Evolutionary conservation across 1,139 yeast genomes (phyloP), one percentile per base, ranked within the genome.

Genomic region (Saccharomyces hybrid): DNA sequence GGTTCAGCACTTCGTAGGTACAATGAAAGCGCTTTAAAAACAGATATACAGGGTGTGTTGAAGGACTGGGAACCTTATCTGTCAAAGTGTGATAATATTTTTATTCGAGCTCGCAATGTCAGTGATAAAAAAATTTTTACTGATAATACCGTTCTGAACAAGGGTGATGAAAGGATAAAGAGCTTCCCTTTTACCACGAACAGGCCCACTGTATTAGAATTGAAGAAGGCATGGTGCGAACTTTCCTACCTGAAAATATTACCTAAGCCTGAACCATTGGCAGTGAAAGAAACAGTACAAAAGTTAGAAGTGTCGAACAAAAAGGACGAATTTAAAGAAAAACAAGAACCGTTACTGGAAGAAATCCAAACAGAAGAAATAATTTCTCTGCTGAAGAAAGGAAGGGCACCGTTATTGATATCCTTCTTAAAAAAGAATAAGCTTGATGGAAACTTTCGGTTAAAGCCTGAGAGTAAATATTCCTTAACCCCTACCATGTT

Each of bases 1-100:
- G 99, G 99, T 56, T 86, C 97, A 2, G 82, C 84, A 53, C 77
- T 93, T 51, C 83, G 99, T 74, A 78, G 99, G 59, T 83, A 89
- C 62, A 91, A 91, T 65, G 99, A 95, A 69, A 85, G 83, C 55
- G 95, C 95, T 2, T 76, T 93, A 57, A 81, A 81, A 55, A 77
- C 79, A 55, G 99, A 95, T 60, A 83, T 93, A 6, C 77, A 87
- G 55, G 85, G 83, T 46, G 71, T 91, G 50, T 68, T 93, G 50
- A 71, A 68, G 4, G 72, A 75, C 23, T 93, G 99, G 99, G 76
- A 73, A 59, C 63, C 69, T 1, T 77, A 81, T 51, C 68, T 91
- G 51, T 73, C 73, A 3, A 75, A 78, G 16, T 88, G 95, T 66
- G 77, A 80, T 20, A 76, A 82, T 34, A 84, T 95, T n/a, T 93